Percentiles rank a stretch among this genome's conserved stretches.
These are phyloP conservation scores for Tulasnella sp. DNA, from an alignment of 768 basidiomycete genomes.

Conservation along the genomic window DNA sequence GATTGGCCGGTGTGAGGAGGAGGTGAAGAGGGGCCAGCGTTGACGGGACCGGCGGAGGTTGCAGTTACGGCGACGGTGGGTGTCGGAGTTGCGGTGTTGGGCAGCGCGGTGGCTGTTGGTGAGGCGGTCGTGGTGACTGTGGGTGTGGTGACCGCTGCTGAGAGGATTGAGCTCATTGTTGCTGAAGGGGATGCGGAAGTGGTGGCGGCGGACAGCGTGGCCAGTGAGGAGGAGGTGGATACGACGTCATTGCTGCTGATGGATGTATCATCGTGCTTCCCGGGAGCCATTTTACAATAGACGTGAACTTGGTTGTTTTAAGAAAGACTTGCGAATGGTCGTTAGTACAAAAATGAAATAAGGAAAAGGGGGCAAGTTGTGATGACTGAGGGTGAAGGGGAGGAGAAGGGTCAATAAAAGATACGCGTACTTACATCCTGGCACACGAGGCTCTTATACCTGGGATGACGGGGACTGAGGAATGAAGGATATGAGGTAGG, in stretches of 20 bases:
- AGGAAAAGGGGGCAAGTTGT: background rate
- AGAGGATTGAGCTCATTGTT: background rate
- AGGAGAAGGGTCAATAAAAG: background rate
- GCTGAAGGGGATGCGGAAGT: background rate
- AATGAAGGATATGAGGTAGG: background rate
- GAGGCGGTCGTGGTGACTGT: background rate
- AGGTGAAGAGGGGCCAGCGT: background rate
- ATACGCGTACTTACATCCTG: background rate
- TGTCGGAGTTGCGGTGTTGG: background rate
- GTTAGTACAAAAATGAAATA: background rate
- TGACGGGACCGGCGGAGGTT: background rate
- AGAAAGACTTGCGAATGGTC: background rate
- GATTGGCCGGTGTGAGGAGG: background rate
- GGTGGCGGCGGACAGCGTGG: background rate
- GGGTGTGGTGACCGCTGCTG: background rate
- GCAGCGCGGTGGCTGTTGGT: background rate
- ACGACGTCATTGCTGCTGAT: background rate
- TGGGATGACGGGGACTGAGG: background rate
- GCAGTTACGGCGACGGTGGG: background rate
- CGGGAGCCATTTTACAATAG: background rate
- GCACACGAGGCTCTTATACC: background rate
- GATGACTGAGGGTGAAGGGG: background rate
- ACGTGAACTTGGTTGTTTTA: background rate
- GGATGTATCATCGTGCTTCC: background rate
- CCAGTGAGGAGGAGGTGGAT: background rate